phyloP scores from a whole-genome alignment of 164 flowering plant species.

The Umbilicus rupestris region DNA sequence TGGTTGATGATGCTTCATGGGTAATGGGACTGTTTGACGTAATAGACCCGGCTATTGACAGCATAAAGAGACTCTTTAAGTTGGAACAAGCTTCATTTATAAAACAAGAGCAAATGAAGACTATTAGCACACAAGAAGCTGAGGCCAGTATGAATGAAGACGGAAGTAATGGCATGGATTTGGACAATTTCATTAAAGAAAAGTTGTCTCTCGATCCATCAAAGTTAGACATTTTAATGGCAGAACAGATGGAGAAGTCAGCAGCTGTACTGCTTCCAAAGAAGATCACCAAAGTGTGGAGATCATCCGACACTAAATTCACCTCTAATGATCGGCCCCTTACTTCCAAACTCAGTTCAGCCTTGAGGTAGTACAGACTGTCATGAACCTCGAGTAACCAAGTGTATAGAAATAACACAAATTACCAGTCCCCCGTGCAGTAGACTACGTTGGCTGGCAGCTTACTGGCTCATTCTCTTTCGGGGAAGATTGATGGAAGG shows the following conservation, averaged over 20 bases:
- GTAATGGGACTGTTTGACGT: constrained; percentile 72
- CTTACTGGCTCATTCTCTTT: no score
- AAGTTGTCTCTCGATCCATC: constrained; percentile 54
- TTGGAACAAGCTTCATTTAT: constrained; percentile 25
- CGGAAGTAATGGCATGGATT: constrained; percentile 29
- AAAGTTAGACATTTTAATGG: constrained; percentile 43
- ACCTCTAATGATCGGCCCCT: not conserved
- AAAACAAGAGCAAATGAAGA: constrained; percentile 16
- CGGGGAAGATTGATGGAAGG: no score
- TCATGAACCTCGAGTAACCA: not conserved
- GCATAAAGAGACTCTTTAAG: constrained; percentile 67
- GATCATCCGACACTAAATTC: not conserved
- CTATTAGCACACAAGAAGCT: constrained; percentile 10
- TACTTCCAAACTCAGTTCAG: not conserved
- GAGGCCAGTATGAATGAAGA: constrained; percentile 18
- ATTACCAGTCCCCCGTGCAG: not conserved
- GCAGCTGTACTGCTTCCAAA: not conserved
- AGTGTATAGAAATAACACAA: not conserved
- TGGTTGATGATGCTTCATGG: constrained; percentile 97
- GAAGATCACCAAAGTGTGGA: constrained; percentile 1
- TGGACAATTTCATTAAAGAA: constrained; percentile 51
- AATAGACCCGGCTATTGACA: constrained; percentile 80
- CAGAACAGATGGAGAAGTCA: not conserved
- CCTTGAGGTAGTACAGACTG: not conserved
- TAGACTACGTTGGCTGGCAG: no score